Evolutionary conservation across 2,329 filamentous ascomycete genomes (phyloP).

Genomic region (Pestalotiopsis sp.): DNA sequence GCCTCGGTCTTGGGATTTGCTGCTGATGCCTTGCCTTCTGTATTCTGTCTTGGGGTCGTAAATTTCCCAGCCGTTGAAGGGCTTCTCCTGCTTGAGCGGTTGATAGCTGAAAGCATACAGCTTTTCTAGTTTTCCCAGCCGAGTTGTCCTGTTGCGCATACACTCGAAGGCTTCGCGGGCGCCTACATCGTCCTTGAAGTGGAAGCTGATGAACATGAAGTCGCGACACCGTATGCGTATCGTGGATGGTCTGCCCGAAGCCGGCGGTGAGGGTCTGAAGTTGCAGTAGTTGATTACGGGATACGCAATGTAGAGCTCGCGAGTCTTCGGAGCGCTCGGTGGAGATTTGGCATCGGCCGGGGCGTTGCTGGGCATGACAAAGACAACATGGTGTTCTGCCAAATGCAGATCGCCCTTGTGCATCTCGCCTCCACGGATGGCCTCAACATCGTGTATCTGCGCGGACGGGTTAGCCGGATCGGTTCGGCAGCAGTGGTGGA

Average conservation of each 20-base stretch:
- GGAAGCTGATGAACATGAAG: constrained; percentile 92
- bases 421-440: constrained; percentile 60
- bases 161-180: constrained; percentile 88
- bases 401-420: constrained; percentile 61
- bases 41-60: constrained; percentile 90
- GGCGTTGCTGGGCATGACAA: constrained; percentile 26
- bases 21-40: constrained; percentile 82
- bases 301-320: constrained; percentile 92
- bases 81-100: constrained; percentile 72
- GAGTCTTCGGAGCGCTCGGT: constrained; percentile 31
- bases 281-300: constrained; percentile 85
- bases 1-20: constrained; percentile 74
- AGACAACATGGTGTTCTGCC: constrained; percentile 62
- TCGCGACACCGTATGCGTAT: constrained; percentile 90
- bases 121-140: constrained; percentile 80
- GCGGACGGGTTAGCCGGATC: constrained; percentile 14
- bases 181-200: constrained; percentile 73
- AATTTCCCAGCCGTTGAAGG: constrained; percentile 77
- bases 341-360: constrained; percentile 22
- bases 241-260: constrained; percentile 72
- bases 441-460: constrained; percentile 63
- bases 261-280: constrained; percentile 72
- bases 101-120: constrained; percentile 89
- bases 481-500: constrained; percentile 16
- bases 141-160: constrained; percentile 80